Conservation (phyloP, 768 basidiomycete species). For the Clavaria fumosa region DNA sequence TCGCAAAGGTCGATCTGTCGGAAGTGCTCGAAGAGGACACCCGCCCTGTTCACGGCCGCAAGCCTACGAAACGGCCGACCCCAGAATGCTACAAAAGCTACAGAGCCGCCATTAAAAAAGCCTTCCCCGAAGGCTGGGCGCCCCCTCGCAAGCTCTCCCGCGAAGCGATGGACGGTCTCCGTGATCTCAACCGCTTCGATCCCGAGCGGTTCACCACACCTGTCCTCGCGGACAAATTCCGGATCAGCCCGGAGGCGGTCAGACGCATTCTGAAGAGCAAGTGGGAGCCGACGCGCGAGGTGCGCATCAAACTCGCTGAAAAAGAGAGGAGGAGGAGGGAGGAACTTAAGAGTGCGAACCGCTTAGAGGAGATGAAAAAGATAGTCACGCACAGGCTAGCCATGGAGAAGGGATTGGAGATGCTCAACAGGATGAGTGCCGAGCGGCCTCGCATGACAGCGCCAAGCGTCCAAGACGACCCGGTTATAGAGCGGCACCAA, state of each 20-base stretch:
- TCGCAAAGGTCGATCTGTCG: no score
- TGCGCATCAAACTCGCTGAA: conserved; percentile 31
- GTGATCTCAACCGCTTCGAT: conserved; percentile 48
- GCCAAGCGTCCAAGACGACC: no score
- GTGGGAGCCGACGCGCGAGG: conserved; percentile 47
- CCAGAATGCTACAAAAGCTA: conserved; percentile 37
- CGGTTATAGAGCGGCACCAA: no score
- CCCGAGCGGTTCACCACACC: conserved; percentile 48
- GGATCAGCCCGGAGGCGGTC: conserved; percentile 68
- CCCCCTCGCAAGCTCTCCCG: conserved; percentile 70
- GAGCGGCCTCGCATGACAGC: no score
- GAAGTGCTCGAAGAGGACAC: no score
- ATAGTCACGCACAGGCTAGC: conserved; percentile 10
- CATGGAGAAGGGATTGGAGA: conserved; percentile 3
- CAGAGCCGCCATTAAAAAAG: conserved; percentile 32
- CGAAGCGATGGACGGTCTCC: conserved; percentile 71
- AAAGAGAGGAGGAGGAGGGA: conserved; percentile 32
- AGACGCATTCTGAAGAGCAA: conserved; percentile 63
- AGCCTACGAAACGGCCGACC: conserved; percentile 25
- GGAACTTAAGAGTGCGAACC: conserved; percentile 22
- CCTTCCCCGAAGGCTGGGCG: conserved; percentile 56
- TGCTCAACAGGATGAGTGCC: no score
- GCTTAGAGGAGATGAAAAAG: conserved; percentile 28
- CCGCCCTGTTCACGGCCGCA: conserved; percentile 23
- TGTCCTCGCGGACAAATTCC: conserved; percentile 61